Base-by-base conservation (phyloP, 225 moss, liverwort and hornwort genomes). In the Pseudoscleropodium purum region DNA sequence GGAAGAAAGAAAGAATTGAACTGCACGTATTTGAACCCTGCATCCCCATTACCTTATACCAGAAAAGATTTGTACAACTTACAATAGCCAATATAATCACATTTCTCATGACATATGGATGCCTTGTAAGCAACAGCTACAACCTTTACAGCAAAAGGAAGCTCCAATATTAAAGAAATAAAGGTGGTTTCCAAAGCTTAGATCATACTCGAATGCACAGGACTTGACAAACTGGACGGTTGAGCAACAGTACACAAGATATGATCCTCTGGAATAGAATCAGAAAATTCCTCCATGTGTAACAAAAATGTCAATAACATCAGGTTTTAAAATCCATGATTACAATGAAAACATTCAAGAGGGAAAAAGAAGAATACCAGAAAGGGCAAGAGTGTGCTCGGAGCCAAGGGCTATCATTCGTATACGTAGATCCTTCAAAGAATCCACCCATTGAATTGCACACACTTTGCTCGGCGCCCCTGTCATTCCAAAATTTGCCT, bases 351-450 rank as follows among this genome's bases (percentile, higher is more conserved):
- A 15, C 24, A 49, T 89, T 83, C 73, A 36, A 51, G 19, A 75
- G 43, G 18, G 37, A n/a, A 70, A 82, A n/a, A 87, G 78, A 63
- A 37, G 45, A 62, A 84, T 92, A 95, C 96, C 96, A 87, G 95
- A 94, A 47, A 99, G 93, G 64, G 93, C 95, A 29, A 99, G 90
- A 59, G 99, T 92, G 91, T 99, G 99, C 90, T 99, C 97, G 31
- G 93, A 92, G 68, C 97, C 97, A 62, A 97, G 96, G 25, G 97
- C 95, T 45, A 99, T 70, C 91, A 80, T 91, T 90, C 80, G 93
- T 39, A 99, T 92, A 47, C 76, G 92, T 56, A 95, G 56, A 87
- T 93, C 99, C 89, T 93, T 94, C 90, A 99, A 92, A 79, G 95
- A 93, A 51, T 95, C 93, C 85, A 99, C 89, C 91, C 88, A 84